phyloP scores from a whole-genome alignment of 2,329 filamentous ascomycete species.

The Periconia sp. region DNA sequence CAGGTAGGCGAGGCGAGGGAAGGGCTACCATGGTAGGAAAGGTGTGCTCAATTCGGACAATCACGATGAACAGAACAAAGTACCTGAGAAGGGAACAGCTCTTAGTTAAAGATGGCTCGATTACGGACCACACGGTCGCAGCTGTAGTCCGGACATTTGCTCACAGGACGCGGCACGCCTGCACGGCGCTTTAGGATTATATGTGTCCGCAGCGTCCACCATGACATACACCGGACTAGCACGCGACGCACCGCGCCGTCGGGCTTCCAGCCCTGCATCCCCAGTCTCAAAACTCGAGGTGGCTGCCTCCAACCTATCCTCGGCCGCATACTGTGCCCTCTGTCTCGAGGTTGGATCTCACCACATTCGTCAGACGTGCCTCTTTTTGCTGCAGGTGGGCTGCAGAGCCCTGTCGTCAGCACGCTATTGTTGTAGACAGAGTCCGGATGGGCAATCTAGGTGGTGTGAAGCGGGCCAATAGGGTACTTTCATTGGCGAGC shows the following conservation, averaged over 20 bases:
- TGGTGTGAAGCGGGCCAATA: conserved; percentile 23
- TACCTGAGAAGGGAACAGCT: neutral
- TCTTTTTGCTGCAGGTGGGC: conserved; percentile 17
- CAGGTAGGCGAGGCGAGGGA: conserved; percentile 37
- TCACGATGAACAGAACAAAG: conserved; percentile 3
- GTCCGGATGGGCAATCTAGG: conserved; percentile 22
- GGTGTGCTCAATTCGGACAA: conserved; percentile 1
- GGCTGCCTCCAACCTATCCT: too few species aligned
- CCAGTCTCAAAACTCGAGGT: conserved; percentile 11
- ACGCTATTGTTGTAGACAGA: conserved; percentile 23
- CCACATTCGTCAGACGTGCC: conserved; percentile 23
- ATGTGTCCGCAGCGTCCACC: conserved; percentile 14
- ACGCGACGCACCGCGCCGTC: conserved; percentile 17
- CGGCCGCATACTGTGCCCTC: too few species aligned
- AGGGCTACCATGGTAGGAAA: conserved; percentile 20
- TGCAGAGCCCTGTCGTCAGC: conserved; percentile 27
- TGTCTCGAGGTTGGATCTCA: conserved; percentile 14
- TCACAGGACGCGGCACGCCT: conserved; percentile 12
- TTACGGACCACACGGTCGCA: conserved; percentile 6
- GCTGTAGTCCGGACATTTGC: conserved; percentile 19
- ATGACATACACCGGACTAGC: conserved; percentile 15
- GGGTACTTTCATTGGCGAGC: conserved; percentile 19
- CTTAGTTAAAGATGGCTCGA: conserved; percentile 6
- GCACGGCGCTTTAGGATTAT: conserved; percentile 17
- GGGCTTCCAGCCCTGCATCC: conserved; percentile 25